Evolutionary conservation across 2,329 filamentous ascomycete species (phyloP).

Genomic region (Teratosphaeria epicoccoides): DNA sequence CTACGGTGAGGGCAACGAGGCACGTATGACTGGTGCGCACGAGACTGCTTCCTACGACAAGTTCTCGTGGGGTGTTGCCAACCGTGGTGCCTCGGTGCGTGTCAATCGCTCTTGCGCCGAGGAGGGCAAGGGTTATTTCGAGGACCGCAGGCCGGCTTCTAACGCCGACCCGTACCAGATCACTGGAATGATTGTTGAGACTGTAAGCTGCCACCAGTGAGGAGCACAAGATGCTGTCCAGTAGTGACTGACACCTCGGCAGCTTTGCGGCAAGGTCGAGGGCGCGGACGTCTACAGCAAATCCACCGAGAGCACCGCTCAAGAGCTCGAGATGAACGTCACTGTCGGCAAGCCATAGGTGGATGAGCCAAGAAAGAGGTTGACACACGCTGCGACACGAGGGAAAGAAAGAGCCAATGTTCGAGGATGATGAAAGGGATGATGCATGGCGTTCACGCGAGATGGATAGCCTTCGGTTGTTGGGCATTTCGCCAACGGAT

Average conservation of each 20-base stretch:
- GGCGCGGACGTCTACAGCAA: conserved; percentile 37
- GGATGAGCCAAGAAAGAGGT: not conserved
- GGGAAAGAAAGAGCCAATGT: not conserved
- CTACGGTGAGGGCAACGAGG: conserved; percentile 92
- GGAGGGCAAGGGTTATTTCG: conserved; percentile 91
- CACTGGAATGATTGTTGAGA: conserved; percentile 70
- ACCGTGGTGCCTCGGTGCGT: conserved; percentile 89
- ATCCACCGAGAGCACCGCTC: conserved; percentile 24
- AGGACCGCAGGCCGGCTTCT: conserved; percentile 57
- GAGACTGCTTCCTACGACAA: conserved; percentile 91
- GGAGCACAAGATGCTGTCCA: not conserved
- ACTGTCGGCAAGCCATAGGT: conserved; percentile 22
- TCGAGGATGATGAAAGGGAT: not conserved
- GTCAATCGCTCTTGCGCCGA: conserved; percentile 76
- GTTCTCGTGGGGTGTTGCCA: conserved; percentile 89
- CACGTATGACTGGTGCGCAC: conserved; percentile 82
- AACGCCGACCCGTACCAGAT: conserved; percentile 83
- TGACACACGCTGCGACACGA: not conserved
- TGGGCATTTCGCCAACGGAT: not conserved
- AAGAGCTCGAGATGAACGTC: conserved; percentile 28
- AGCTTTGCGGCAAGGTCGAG: conserved; percentile 40
- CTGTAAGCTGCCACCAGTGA: conserved; percentile 26
- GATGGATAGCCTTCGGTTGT: not conserved
- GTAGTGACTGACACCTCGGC: not conserved
- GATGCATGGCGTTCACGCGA: not conserved